phyloP scores from a whole-genome alignment of 495 filamentous ascomycete species.

The Aspergillus cristatus region DNA sequence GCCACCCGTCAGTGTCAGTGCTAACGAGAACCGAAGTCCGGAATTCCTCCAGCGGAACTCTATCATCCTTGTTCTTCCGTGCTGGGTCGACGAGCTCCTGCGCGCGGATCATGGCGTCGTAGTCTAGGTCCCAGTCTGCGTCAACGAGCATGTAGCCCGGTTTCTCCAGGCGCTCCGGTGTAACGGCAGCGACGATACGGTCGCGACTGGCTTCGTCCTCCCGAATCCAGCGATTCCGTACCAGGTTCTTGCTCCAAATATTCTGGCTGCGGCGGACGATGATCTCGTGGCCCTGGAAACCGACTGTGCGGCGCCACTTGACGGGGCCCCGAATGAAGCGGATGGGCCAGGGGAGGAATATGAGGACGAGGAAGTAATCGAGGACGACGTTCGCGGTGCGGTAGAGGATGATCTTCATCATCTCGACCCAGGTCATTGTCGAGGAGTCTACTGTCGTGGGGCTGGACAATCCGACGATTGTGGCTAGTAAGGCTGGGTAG shows the following conservation, averaged over 20 bases:
- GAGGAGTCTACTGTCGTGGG: slow-evolving; percentile 48
- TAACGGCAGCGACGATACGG: slow-evolving; percentile 53
- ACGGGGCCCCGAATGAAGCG: slow-evolving; percentile 60
- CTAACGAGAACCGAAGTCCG: slow-evolving; percentile 56
- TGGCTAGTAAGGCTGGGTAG: slow-evolving; percentile 54
- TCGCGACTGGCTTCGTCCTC: slow-evolving; percentile 40
- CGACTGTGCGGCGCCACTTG: slow-evolving; percentile 58
- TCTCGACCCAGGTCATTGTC: slow-evolving; percentile 37
- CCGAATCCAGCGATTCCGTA: slow-evolving; percentile 34
- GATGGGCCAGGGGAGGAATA: slow-evolving; percentile 67
- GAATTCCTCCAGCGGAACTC: slow-evolving; percentile 43
- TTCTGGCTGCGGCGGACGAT: slow-evolving; percentile 59
- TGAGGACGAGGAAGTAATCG: slow-evolving; percentile 60
- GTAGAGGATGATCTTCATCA: slow-evolving; percentile 37
- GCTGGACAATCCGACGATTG: slow-evolving; percentile 51
- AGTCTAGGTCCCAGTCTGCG: slow-evolving; percentile 74
- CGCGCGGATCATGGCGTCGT: slow-evolving; percentile 60
- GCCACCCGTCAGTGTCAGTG: slow-evolving; percentile 56
- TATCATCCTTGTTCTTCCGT: slow-evolving; percentile 32
- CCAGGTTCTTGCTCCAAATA: slow-evolving; percentile 24
- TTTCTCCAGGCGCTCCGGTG: slow-evolving; percentile 52
- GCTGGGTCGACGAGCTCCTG: slow-evolving; percentile 45
- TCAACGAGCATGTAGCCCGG: slow-evolving; percentile 75
- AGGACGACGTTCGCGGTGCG: slow-evolving; percentile 53
- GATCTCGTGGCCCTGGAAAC: slow-evolving; percentile 63